Base-by-base conservation (phyloP, 768 basidiomycete genomes). In the Boletus sp. region DNA sequence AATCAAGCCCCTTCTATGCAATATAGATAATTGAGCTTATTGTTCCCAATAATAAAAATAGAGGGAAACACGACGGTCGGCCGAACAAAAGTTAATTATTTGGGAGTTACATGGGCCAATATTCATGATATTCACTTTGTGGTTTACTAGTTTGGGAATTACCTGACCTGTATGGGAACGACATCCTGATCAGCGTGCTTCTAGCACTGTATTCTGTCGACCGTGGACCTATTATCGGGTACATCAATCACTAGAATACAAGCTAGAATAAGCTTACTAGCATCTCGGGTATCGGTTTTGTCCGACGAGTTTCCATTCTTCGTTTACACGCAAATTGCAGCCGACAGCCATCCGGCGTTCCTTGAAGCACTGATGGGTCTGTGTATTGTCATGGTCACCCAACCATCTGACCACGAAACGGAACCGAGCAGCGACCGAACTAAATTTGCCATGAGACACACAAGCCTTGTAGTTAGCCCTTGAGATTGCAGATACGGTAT, bases 401-500 rank as follows among this genome's bases (percentile, higher is more conserved):
- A 14, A 29, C 42, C 57, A 50, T 64, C 47, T 49, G 62, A 61
- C 64, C 53, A 54, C 45, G 44, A 54, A 47, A 45, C 17, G 14
- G 24, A n/a, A 47, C 60, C 52, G 30, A 55, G 56, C 54, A 52
- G 32, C 50, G 29, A 32, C 55, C 50, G 48, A 42, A 48, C 36
- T 58, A 55, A 45, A 52, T 36, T 49, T 52, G 39, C 42, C 56
- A 51, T 18, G 48, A 54, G 33, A 54, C 58, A 51, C 56, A 60
- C 64, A 59, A 63, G 61, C 63, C 63, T 61, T 64, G 69, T 69
- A 70, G 49, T 39, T 54, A 61, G 66, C 70, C 75, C 63, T 61
- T 64, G 64, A 59, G 47, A 67, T 64, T 72, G 66, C 60, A 53
- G 62, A 59, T 62, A 69, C 59, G 57, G 69, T 73, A 71, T 62